These are phyloP conservation scores for Pyrenula massariospora DNA, from an alignment of 495 filamentous ascomycete species.

Conservation along the genomic window DNA sequence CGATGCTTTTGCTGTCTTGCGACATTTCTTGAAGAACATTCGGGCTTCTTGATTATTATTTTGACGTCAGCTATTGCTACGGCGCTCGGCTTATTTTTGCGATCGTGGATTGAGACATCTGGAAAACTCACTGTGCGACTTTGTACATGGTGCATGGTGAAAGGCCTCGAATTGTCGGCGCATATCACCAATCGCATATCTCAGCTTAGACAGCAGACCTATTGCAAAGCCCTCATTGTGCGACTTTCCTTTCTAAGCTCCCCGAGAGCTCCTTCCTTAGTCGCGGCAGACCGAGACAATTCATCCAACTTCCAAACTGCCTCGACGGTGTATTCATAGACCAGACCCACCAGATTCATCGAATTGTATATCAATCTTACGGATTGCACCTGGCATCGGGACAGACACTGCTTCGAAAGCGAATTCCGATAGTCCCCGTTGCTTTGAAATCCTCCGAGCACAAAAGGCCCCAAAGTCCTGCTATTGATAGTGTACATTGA, in stretches of 20 bases:
- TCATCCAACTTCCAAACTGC: background rate
- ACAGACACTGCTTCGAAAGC: too few relatives aligned
- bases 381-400: background rate
- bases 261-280: background rate
- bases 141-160: too few relatives aligned
- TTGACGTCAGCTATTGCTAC: background rate
- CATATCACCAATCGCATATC: background rate
- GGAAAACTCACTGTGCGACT: too few relatives aligned
- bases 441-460: background rate
- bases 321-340: background rate
- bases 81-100: background rate
- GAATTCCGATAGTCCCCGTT: background rate
- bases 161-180: background rate
- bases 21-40: background rate
- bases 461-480: background rate
- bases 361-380: background rate
- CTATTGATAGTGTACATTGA: background rate
- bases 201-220: background rate
- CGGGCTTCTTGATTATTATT: background rate
- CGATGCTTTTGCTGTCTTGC: background rate
- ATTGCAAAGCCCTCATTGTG: background rate
- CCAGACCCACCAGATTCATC: background rate
- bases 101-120: background rate
- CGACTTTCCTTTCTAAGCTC: background rate
- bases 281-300: background rate